Conservation (phyloP, 2,329 filamentous ascomycete genomes). For the Penicillium verrucosum region DNA sequence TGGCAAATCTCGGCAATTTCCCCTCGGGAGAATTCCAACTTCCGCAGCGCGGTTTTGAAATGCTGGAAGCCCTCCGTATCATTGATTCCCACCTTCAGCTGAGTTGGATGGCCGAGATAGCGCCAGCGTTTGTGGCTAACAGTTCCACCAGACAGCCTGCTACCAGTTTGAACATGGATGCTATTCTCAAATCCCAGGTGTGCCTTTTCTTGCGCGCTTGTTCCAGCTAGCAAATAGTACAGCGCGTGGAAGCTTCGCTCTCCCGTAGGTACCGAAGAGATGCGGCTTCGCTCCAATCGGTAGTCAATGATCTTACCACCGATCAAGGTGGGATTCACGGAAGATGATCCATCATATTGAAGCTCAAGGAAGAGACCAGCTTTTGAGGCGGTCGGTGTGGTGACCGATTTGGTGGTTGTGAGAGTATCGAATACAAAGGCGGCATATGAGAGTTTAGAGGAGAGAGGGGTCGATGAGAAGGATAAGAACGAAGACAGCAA, state of each 20-base stretch:
- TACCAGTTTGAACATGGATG: constrained; percentile 40
- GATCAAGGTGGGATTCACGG: constrained; percentile 79
- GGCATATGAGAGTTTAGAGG: constrained; percentile 86
- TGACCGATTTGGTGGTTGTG: constrained; percentile 95
- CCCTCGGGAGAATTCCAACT: constrained; percentile 86
- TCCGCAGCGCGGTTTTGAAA: constrained; percentile 92
- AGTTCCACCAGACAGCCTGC: constrained; percentile 53
- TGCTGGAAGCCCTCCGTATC: constrained; percentile 93
- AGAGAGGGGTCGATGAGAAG: constrained; percentile 88
- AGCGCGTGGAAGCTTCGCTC: constrained; percentile 95
- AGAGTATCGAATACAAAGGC: constrained; percentile 94
- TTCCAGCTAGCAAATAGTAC: constrained; percentile 92
- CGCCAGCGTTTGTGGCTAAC: constrained; percentile 80
- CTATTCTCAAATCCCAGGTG: constrained; percentile 67
- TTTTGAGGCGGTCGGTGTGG: constrained; percentile 92
- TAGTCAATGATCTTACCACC: constrained; percentile 95
- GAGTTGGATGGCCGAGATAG: constrained; percentile 92
- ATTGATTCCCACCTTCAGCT: constrained; percentile 95
- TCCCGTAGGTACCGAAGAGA: constrained; percentile 87
- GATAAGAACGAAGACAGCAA: constrained; percentile 79
- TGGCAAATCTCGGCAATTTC: constrained; percentile 98
- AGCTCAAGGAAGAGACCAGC: constrained; percentile 93
- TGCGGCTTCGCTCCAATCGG: constrained; percentile 83
- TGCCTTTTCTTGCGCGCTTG: constrained; percentile 81
- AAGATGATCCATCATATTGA: constrained; percentile 88